These are phyloP conservation scores for Cyclotella choctawhatcheeana DNA, from an alignment of 108 stramenopile genomes.

Conservation along the genomic window DNA sequence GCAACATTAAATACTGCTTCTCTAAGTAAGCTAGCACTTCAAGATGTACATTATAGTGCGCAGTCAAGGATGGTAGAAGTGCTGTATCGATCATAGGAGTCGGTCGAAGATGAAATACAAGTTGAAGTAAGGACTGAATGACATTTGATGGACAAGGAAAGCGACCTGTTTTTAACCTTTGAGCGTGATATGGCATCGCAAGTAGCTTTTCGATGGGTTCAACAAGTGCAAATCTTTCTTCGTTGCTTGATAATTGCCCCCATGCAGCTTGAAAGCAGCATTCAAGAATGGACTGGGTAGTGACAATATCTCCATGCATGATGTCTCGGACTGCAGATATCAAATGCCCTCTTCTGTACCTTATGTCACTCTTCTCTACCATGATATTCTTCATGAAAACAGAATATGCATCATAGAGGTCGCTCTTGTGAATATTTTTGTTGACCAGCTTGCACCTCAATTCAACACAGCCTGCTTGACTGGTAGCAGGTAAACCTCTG, in stretches of 20 bases:
- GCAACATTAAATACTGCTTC: slow-evolving; percentile 47
- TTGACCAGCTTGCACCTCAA: not conserved
- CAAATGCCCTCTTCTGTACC: slow-evolving; percentile 44
- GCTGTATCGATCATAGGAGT: slow-evolving; percentile 60
- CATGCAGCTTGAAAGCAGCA: slow-evolving; percentile 62
- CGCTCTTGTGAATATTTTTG: not conserved
- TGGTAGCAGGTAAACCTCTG: slow-evolving; percentile 10
- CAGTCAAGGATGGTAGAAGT: slow-evolving; percentile 61
- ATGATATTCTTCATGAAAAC: slow-evolving; percentile 24
- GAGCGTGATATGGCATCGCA: slow-evolving; percentile 73
- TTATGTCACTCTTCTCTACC: slow-evolving; percentile 27
- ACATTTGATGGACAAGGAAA: slow-evolving; percentile 30
- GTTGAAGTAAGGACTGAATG: slow-evolving; percentile 62
- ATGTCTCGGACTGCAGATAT: slow-evolving; percentile 59
- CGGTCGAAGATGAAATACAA: slow-evolving; percentile 57
- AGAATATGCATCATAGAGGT: slow-evolving; percentile 25
- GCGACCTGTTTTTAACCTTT: slow-evolving; percentile 54
- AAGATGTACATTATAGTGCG: slow-evolving; percentile 71
- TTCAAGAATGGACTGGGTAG: slow-evolving; percentile 63
- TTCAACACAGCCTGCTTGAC: slow-evolving; percentile 8
- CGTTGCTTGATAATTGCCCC: slow-evolving; percentile 50
- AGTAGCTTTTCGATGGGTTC: slow-evolving; percentile 66
- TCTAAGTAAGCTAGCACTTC: slow-evolving; percentile 76
- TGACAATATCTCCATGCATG: slow-evolving; percentile 54
- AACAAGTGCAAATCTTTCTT: slow-evolving; percentile 50